Conservation (phyloP, 805 yeast species). For the Lipomyces starkeyi region DNA sequence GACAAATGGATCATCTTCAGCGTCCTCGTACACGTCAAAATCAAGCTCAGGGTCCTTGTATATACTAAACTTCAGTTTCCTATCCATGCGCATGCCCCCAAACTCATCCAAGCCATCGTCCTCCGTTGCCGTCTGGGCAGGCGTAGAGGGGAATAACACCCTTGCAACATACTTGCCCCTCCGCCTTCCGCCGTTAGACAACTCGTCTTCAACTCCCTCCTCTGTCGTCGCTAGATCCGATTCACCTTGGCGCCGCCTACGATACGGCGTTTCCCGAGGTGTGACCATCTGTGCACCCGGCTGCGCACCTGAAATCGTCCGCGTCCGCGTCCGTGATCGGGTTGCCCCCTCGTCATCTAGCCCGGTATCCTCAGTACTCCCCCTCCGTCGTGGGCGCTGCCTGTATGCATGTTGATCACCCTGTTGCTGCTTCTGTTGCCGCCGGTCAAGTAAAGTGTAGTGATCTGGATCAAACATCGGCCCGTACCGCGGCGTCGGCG, state of each 20-base stretch:
- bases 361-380: neutral
- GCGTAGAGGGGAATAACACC: constrained; percentile 11
- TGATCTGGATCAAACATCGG: constrained; percentile 32
- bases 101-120: neutral
- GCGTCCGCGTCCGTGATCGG: constrained; percentile 22
- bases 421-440: constrained; percentile 3
- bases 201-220: constrained; percentile 10
- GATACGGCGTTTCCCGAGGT: constrained; percentile 35
- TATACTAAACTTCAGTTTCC: neutral
- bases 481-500: constrained; percentile 35
- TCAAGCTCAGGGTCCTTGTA: constrained; percentile 8
- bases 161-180: constrained; percentile 9
- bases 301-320: constrained; percentile 32
- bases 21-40: neutral
- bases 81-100: neutral
- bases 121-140: neutral
- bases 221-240: constrained; percentile 4
- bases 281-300: constrained; percentile 33
- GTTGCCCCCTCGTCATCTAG: neutral
- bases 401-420: constrained; percentile 1
- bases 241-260: constrained; percentile 11
- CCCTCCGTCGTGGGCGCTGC: constrained; percentile 15
- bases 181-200: neutral
- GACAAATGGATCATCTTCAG: constrained; percentile 3
- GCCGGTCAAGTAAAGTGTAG: constrained; percentile 10